Base-by-base conservation (phyloP, 2,329 filamentous ascomycete species). In the Colletotrichum noveboracense region DNA sequence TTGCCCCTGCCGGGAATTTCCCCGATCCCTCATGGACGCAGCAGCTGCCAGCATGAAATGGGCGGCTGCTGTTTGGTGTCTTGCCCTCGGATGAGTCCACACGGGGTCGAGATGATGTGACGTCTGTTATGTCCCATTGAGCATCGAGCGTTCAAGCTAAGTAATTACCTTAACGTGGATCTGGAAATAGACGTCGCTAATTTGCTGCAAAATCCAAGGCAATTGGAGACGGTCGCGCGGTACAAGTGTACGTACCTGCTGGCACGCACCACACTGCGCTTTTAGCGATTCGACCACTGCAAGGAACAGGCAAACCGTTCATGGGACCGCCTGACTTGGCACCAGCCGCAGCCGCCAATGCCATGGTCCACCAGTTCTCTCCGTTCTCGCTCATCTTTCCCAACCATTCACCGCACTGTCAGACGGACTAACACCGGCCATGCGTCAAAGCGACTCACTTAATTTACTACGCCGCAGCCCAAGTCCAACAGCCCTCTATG, bases 281-380 rank as follows among this genome's bases (percentile, higher is more conserved):
- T 52, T 48, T 30, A 48, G 36, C 48, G 32, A 70, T 32, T 24
- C 28, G 34, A 10, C 67, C 66, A 65, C 67, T 74, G 67, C 71
- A 74, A 74, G 71, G 71, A 75, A 72, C 69, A 55, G 34, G 52
- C 34, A 66, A 38, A 32, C 60, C 28, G 60, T 74, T 66, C 71
- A 71, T 61, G 48, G 70, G 70, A 60, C 56, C 70, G 64, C 12
- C 64, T 62, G 9, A 62, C 70, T 69, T 69, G 70, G 71, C 58
- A 65, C 48, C 71, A 65, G 48, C 56, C 34, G 66, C 66, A 56
- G 56, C 56, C 71, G 24, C 66, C 66, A 73, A 52, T 70, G 28
- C 28, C 56, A 38, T 73, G 64, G 36, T 24, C 18, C 56, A 38
- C 16, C 55, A 43, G 18, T 62, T 21, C 24, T 8, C 58, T 13